These are phyloP conservation scores for Taiozyma sp. DNA, from an alignment of 1,139 yeast genomes.

Conservation along the genomic window DNA sequence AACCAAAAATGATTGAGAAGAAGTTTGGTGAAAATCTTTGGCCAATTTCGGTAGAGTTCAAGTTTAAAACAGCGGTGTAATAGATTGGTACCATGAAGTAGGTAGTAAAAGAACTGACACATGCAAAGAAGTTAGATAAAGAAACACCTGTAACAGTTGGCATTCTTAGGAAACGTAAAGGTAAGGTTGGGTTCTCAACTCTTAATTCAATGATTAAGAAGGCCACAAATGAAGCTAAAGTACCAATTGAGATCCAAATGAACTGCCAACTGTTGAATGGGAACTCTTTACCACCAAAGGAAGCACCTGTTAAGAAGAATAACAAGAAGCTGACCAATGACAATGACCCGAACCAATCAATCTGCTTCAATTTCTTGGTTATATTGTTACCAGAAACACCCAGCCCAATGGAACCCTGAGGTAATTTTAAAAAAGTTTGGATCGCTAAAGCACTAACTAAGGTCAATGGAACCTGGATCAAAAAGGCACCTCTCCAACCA, in stretches of 20 bases:
- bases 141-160: constrained; percentile 62
- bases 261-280: constrained; percentile 27
- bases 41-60: constrained; percentile 57
- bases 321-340: constrained; percentile 51
- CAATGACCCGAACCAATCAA: constrained; percentile 71
- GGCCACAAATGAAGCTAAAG: constrained; percentile 24
- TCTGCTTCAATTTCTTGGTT: constrained; percentile 42
- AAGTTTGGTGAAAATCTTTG: constrained; percentile 59
- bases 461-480: constrained; percentile 62
- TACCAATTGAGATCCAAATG: constrained; percentile 19
- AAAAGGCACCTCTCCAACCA: constrained; percentile 76
- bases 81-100: constrained; percentile 63
- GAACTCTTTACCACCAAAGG: constrained; percentile 59
- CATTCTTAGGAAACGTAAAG: constrained; percentile 47
- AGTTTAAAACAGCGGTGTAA: constrained; percentile 49
- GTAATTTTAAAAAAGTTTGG: constrained; percentile 31
- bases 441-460: constrained; percentile 39
- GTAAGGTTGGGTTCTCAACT: constrained; percentile 64
- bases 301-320: constrained; percentile 55
- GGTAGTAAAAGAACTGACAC: constrained; percentile 45
- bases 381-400: constrained; percentile 25
- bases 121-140: constrained; percentile 55
- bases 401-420: constrained; percentile 33
- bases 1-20: constrained; percentile 63
- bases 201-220: constrained; percentile 49